Conservation (phyloP, 1,284 basidiomycete genomes). For the Heterobasidion irregulare region DNA sequence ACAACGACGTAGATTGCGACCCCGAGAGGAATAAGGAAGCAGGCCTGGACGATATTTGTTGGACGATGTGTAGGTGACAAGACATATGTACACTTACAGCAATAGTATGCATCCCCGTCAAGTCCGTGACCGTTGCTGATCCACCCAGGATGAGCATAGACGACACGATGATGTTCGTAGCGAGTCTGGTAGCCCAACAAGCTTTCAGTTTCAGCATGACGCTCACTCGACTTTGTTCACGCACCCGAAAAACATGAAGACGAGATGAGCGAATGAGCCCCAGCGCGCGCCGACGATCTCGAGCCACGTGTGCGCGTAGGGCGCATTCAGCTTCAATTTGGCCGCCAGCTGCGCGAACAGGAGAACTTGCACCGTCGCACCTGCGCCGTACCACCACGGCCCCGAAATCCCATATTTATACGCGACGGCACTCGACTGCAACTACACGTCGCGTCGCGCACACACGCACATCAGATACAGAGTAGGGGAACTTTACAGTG, state of each 20-base stretch:
- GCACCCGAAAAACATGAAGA: slow-evolving; percentile 59
- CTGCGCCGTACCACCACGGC: slow-evolving; percentile 40
- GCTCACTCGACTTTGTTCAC: slow-evolving; percentile 1
- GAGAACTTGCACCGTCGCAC: slow-evolving; percentile 44
- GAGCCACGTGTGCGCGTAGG: slow-evolving; percentile 50
- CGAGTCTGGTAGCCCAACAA: slow-evolving; percentile 24
- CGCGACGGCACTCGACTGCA: slow-evolving; percentile 74
- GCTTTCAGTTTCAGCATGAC: no score
- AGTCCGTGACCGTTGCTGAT: slow-evolving; percentile 49
- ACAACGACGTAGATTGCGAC: slow-evolving; percentile 50
- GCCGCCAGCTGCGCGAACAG: slow-evolving; percentile 38
- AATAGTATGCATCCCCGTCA: slow-evolving; percentile 47
- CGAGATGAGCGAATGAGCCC: slow-evolving; percentile 50
- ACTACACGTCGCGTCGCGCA: slow-evolving; percentile 20
- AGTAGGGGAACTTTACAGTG: background rate
- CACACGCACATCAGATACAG: background rate
- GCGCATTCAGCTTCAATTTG: slow-evolving; percentile 56
- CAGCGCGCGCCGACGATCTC: slow-evolving; percentile 56
- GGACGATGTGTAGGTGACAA: background rate
- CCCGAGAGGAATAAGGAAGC: slow-evolving; percentile 54
- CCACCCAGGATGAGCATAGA: slow-evolving; percentile 56
- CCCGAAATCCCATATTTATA: slow-evolving; percentile 75
- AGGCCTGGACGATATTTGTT: slow-evolving; percentile 31
- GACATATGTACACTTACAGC: slow-evolving; percentile 28
- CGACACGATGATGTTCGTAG: slow-evolving; percentile 58